Evolutionary conservation across 176 grass and related monocot genomes (phyloP).

Genomic region (Hsuehochloa calcarea): DNA sequence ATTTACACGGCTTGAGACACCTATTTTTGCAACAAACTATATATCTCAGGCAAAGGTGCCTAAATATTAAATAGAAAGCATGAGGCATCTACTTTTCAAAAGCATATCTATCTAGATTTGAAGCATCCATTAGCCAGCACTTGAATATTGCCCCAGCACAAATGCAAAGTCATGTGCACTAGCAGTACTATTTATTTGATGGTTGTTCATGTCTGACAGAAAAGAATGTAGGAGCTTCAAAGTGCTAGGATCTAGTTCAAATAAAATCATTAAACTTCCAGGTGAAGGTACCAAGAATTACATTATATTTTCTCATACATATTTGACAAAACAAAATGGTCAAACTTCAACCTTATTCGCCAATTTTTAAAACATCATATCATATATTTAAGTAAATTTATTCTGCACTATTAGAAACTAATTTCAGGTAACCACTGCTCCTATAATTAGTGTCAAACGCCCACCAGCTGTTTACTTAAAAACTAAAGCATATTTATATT

Average conservation of each 20-base stretch:
- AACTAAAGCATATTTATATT: too few relatives aligned
- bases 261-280: not conserved
- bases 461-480: too few relatives aligned
- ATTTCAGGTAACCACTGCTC: not conserved
- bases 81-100: not conserved
- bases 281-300: not conserved
- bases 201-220: not conserved
- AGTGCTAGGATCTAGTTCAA: not conserved
- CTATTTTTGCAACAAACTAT: not conserved
- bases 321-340: not conserved
- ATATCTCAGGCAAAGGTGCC: not conserved
- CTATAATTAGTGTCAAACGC: too few relatives aligned
- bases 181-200: constrained; percentile 9
- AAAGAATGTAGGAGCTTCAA: not conserved
- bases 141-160: not conserved
- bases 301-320: not conserved
- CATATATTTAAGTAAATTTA: not conserved
- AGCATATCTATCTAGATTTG: not conserved
- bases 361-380: not conserved
- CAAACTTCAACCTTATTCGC: not conserved
- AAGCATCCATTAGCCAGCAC: not conserved
- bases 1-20: not conserved
- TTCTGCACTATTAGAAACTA: not conserved
- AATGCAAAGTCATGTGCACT: not conserved
- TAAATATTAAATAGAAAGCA: not conserved